These are phyloP conservation scores for Acacia crassicarpa DNA, from an alignment of 306 rosid genomes.

Conservation along the genomic window DNA sequence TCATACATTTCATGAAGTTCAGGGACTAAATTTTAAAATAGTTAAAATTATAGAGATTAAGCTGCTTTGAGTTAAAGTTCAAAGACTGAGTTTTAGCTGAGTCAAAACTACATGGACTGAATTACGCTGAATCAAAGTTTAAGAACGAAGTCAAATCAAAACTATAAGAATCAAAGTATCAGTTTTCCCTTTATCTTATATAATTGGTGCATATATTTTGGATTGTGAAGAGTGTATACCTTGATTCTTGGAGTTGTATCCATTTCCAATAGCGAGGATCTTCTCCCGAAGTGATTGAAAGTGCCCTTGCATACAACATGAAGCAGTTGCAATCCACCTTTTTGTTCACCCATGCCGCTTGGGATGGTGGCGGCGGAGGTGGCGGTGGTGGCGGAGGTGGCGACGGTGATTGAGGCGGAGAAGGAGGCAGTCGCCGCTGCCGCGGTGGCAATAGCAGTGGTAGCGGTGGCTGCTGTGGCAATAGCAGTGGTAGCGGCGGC, in stretches of 20 bases:
- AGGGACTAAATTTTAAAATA: too few relatives aligned
- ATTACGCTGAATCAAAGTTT: not conserved
- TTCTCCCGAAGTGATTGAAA: conserved; percentile 54
- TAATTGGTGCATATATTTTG: not conserved
- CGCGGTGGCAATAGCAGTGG: too few relatives aligned
- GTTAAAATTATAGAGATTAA: too few relatives aligned
- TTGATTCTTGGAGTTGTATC: conserved; percentile 41
- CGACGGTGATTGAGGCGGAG: not conserved
- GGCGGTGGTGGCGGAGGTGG: not conserved
- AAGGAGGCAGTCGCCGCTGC: too few relatives aligned
- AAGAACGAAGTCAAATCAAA: too few relatives aligned
- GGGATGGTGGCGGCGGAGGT: not conserved
- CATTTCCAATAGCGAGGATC: conserved; percentile 19
- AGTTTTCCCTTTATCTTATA: too few relatives aligned
- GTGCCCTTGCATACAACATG: conserved; percentile 69
- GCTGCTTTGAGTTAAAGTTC: too few relatives aligned
- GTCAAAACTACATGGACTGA: not conserved
- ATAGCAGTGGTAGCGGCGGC: not conserved
- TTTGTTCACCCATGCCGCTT: conserved; percentile 27
- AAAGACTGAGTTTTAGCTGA: too few relatives aligned
- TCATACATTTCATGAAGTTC: too few relatives aligned
- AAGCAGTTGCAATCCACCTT: conserved; percentile 52
- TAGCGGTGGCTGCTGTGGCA: too few relatives aligned
- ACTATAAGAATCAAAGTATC: too few relatives aligned
- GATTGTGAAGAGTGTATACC: conserved; percentile 31